These are phyloP conservation scores for Tolypocladium tundrense DNA, from an alignment of 2,329 filamentous ascomycete species.

Conservation along the genomic window DNA sequence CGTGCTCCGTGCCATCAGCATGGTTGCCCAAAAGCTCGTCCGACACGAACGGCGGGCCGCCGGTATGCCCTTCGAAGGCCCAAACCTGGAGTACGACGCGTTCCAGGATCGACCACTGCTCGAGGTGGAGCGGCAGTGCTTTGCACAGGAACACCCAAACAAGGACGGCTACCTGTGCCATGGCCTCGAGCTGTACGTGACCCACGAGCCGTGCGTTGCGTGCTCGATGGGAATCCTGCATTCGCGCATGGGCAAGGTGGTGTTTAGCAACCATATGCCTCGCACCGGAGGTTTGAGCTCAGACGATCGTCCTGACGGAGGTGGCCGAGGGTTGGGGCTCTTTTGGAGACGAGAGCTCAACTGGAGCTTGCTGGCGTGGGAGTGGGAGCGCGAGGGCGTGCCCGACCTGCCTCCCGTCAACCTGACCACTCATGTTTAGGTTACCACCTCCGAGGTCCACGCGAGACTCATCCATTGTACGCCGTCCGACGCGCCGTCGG, in stretches of 20 bases:
- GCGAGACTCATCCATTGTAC: conserved; percentile 18
- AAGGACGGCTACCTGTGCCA: conserved; percentile 88
- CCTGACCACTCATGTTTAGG: conserved; percentile 39
- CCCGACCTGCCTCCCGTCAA: conserved; percentile 30
- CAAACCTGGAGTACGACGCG: conserved; percentile 45
- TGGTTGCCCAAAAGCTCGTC: conserved; percentile 62
- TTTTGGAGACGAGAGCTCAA: conserved; percentile 72
- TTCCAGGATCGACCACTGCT: conserved; percentile 61
- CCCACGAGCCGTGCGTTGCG: conserved; percentile 92
- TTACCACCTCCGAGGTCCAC: conserved; percentile 29
- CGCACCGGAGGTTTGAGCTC: conserved; percentile 74
- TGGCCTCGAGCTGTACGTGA: conserved; percentile 85
- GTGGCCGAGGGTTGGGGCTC: conserved; percentile 53
- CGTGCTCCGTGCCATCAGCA: conserved; percentile 69
- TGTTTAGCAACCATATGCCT: conserved; percentile 72
- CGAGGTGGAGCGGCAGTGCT: conserved; percentile 53
- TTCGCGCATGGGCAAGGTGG: conserved; percentile 77
- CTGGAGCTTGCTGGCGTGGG: conserved; percentile 77
- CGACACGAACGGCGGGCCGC: conserved; percentile 38
- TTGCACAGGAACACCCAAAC: conserved; percentile 52
- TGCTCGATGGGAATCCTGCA: conserved; percentile 95
- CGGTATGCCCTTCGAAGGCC: conserved; percentile 20
- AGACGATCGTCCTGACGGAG: conserved; percentile 51
- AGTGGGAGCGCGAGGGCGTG: conserved; percentile 48
- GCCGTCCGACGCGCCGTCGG: not conserved